Evolutionary conservation across 1,284 basidiomycete species (phyloP), one percentile per base, ranked within the genome.

Genomic region (Rhodotorula sp.): DNA sequence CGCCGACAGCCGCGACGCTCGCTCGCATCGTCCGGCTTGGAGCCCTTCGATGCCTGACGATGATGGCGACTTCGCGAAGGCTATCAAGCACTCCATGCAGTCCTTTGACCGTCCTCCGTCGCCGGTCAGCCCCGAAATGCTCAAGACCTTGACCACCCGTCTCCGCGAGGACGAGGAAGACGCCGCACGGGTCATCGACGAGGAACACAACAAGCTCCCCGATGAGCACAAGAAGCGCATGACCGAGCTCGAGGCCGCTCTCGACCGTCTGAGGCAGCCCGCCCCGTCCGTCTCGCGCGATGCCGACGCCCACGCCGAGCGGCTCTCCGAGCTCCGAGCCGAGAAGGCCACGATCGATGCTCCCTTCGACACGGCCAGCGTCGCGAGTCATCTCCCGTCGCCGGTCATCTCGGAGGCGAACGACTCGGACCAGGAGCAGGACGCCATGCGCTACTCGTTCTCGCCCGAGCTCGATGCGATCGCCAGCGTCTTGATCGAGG

Each of bases 381-480:
- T 51, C 34, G 55, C 53, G n/a, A 68, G 67, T 51, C 59, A 68
- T 27, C 62, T 64, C 30, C 62, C 62, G 30, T 62, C 62, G 10
- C 62, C 59, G 22, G 53, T 32, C 44, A 36, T 30, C 17, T 65
- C 63, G 36, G 17, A 47, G n/a, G 44, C 57, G 27, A 4, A 17
- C 55, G 32, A 52, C 20, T 60, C 48, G 24, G 47, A 30, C 27
- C 30, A 49, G 19, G 58, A 51, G 47, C n/a, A 30, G 36, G 58
- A 47, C 7, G 30, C 29, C 29, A 3, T 11, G 30, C 17, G 20
- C 29, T 32, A 13, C 10, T 34, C 29, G 24, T 19, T 17, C n/a
- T 34, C 24, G n/a, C 27, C 55, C 32, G 47, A 49, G 15, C 22
- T 11, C 30, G 59, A 44, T 17, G 19, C 19, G 36, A 27, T 7